These are phyloP conservation scores for Phaeotremella fagi DNA, from an alignment of 768 basidiomycete species.

Conservation along the genomic window DNA sequence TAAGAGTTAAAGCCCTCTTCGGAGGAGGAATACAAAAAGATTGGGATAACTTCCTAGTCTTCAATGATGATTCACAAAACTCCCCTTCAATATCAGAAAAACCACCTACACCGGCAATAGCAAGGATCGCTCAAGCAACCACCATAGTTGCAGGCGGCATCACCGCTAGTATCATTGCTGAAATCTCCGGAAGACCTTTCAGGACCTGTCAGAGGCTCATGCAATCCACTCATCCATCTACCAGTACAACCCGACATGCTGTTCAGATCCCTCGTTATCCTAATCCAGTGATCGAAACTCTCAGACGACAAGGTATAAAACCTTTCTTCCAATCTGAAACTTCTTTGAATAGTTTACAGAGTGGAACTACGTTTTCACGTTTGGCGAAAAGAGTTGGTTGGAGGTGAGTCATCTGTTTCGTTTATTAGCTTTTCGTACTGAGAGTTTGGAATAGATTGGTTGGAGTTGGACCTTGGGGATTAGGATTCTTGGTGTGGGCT, in stretches of 20 bases:
- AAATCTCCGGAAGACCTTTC: slow-evolving; percentile 37
- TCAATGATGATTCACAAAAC: no score
- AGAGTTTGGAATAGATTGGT: slow-evolving; percentile 41
- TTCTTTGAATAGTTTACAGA: slow-evolving; percentile 1
- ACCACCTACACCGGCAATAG: slow-evolving; percentile 27
- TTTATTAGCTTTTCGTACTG: no score
- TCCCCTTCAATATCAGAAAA: neutral
- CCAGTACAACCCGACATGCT: neutral
- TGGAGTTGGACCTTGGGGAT: slow-evolving; percentile 46
- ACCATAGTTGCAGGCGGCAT: slow-evolving; percentile 44
- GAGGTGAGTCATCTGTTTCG: no score
- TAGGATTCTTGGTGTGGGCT: slow-evolving; percentile 44
- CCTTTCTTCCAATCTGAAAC: slow-evolving; percentile 35
- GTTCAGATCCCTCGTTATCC: neutral
- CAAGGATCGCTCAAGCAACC: slow-evolving; percentile 41
- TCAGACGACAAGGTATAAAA: slow-evolving; percentile 23
- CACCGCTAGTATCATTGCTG: slow-evolving; percentile 37
- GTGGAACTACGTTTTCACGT: neutral
- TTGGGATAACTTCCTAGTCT: slow-evolving; percentile 28
- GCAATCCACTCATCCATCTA: slow-evolving; percentile 3
- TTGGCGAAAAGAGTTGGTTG: slow-evolving; percentile 3
- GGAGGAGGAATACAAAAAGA: slow-evolving; percentile 18
- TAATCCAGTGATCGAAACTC: slow-evolving; percentile 19
- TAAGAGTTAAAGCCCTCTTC: slow-evolving; percentile 41
- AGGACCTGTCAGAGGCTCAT: slow-evolving; percentile 32